phyloP scores from a whole-genome alignment of 805 yeast genomes.

The Candida maesae region DNA sequence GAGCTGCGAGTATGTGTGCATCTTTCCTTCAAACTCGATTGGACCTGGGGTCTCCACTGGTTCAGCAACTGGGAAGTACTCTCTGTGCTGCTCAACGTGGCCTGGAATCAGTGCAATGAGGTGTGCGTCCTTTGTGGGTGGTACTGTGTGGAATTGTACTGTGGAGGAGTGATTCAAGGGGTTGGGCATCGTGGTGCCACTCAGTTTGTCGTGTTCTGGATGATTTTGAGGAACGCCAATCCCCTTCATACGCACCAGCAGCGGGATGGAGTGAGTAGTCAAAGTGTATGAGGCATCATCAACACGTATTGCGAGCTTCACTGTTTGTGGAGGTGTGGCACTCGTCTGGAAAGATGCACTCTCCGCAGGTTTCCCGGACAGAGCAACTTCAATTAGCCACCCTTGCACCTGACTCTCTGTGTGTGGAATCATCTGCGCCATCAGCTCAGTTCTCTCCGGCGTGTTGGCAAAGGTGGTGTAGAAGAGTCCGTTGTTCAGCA shows the following conservation, averaged over 20 bases:
- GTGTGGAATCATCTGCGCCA: conserved; percentile 1
- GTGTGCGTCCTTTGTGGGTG: not conserved
- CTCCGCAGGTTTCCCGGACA: not conserved
- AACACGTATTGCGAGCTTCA: conserved; percentile 15
- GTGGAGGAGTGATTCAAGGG: conserved; percentile 4
- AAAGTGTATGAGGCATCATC: conserved; percentile 5
- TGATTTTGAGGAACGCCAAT: conserved; percentile 21
- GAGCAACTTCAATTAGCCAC: conserved; percentile 1
- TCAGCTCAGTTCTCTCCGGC: conserved; percentile 5
- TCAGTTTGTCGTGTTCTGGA: conserved; percentile 4
- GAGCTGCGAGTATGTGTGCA: conserved; percentile 8
- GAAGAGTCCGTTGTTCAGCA: conserved; percentile 20
- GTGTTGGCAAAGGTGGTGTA: conserved; percentile 19
- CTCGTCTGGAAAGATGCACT: not conserved
- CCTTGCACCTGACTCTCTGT: not conserved
- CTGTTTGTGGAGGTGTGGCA: not conserved
- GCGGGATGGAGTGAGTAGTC: conserved; percentile 15
- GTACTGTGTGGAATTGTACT: conserved; percentile 7
- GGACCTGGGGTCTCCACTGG: conserved; percentile 7
- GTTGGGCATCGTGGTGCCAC: not conserved
- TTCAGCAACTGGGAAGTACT: conserved; percentile 3
- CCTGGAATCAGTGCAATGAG: conserved; percentile 21
- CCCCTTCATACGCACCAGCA: conserved; percentile 15
- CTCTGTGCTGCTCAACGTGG: conserved; percentile 18
- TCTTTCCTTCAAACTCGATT: conserved; percentile 7